phyloP scores from a whole-genome alignment of 495 filamentous ascomycete species.

The Pseudevernia furfuracea region DNA sequence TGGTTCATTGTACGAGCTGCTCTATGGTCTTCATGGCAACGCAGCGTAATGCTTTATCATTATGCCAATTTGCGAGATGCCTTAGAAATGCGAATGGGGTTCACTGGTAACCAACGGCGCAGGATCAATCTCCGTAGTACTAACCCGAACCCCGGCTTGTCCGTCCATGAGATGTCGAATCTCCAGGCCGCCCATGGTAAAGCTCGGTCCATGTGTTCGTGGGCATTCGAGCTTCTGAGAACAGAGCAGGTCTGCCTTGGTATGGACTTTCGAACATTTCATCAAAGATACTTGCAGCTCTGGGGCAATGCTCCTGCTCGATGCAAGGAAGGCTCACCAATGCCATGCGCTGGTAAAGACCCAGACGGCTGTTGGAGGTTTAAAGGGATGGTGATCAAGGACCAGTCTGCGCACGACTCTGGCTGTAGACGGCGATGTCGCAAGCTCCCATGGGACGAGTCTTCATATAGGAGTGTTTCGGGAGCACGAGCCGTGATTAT shows the following conservation, averaged over 20 bases:
- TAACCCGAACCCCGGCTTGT: conserved; percentile 1
- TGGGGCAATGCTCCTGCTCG: conserved; percentile 11
- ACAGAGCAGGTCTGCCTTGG: conserved; percentile 5
- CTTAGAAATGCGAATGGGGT: too few relatives aligned
- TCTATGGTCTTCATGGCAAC: conserved; percentile 23
- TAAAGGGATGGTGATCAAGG: conserved; percentile 10
- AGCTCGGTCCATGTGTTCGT: conserved; percentile 20
- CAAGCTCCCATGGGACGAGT: conserved; percentile 18
- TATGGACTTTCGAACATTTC: conserved; percentile 18
- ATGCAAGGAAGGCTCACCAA: neutral
- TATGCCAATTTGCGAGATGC: neutral
- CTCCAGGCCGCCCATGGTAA: conserved; percentile 4
- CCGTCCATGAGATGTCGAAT: conserved; percentile 14
- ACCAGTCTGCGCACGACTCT: conserved; percentile 20
- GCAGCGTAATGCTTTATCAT: conserved; percentile 19
- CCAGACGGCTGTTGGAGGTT: conserved; percentile 20
- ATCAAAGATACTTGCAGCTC: neutral
- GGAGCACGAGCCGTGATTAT: conserved; percentile 18
- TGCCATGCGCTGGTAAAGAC: conserved; percentile 16
- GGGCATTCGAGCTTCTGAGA: conserved; percentile 24
- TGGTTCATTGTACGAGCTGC: conserved; percentile 20
- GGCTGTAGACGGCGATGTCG: conserved; percentile 11
- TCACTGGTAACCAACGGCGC: too few relatives aligned
- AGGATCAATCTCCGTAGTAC: neutral
- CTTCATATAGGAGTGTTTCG: conserved; percentile 9